Evolutionary conservation across 2,329 filamentous ascomycete genomes (phyloP).

Genomic region (Sporothrix luriei): DNA sequence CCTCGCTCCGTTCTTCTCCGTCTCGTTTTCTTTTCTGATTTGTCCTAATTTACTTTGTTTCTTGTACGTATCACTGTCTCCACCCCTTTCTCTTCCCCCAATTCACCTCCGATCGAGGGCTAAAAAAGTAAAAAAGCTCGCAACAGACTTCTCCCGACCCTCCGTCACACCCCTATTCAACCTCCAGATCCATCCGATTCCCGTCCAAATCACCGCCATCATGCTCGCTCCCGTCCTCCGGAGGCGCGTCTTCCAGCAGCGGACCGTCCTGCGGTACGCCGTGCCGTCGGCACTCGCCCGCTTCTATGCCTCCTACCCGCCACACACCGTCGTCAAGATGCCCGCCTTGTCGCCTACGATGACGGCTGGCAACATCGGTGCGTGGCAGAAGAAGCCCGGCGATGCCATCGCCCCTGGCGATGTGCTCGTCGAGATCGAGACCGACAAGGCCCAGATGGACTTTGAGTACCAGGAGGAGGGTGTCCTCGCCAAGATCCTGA

Average conservation of each 20-base stretch:
- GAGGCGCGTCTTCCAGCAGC: conserved; percentile 62
- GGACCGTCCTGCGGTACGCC: conserved; percentile 54
- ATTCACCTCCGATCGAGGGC: conserved; percentile 30
- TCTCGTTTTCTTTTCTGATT: conserved; percentile 19
- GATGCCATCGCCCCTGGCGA: conserved; percentile 87
- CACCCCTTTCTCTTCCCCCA: conserved; percentile 31
- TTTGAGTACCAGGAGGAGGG: conserved; percentile 92
- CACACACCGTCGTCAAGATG: conserved; percentile 96
- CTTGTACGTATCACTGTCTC: conserved; percentile 24
- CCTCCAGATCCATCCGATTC: conserved; percentile 27
- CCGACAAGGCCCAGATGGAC: conserved; percentile 93
- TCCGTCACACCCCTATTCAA: conserved; percentile 14
- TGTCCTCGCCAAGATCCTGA: conserved; percentile 84
- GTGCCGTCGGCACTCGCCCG: conserved; percentile 60
- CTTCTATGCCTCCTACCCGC: conserved; percentile 81
- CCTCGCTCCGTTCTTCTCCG: conserved; percentile 27
- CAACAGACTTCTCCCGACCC: conserved; percentile 27
- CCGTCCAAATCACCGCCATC: conserved; percentile 39
- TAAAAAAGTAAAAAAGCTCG: conserved; percentile 29
- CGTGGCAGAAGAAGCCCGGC: conserved; percentile 97
- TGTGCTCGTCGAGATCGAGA: conserved; percentile 90
- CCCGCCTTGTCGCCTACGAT: conserved; percentile 97
- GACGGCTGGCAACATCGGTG: conserved; percentile 92
- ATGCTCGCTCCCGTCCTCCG: conserved; percentile 67
- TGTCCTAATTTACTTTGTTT: conserved; percentile 6